phyloP scores from a whole-genome alignment of 768 basidiomycete species.

The Auricularia sp. region DNA sequence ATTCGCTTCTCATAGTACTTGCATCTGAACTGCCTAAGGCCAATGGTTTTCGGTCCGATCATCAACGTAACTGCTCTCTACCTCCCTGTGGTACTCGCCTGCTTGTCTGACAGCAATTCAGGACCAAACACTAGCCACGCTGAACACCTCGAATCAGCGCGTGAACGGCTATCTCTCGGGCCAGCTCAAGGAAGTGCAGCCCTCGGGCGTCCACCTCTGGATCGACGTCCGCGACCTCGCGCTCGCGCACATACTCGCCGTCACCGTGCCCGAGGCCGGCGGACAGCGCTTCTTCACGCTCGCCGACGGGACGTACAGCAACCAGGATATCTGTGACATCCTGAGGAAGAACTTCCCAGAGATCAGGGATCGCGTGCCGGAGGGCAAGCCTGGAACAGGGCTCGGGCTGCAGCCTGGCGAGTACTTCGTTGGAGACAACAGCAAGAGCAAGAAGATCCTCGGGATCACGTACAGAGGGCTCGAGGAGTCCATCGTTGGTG shows the following conservation, averaged over 20 bases:
- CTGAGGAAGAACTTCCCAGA: background rate
- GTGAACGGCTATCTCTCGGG: background rate
- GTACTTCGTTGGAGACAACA: background rate
- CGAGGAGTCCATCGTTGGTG: background rate
- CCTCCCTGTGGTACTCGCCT: background rate
- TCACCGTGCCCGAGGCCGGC: slow-evolving; percentile 41
- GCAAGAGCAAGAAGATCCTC: background rate
- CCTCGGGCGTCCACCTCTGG: slow-evolving; percentile 1
- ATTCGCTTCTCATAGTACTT: background rate
- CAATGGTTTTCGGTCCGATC: background rate
- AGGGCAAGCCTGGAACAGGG: background rate
- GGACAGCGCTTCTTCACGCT: slow-evolving; percentile 48
- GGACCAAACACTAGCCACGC: background rate
- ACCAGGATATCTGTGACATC: slow-evolving; percentile 1
- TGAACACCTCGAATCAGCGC: slow-evolving; percentile 1
- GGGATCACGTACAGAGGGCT: background rate
- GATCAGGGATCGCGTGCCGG: background rate
- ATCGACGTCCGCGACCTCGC: slow-evolving; percentile 33
- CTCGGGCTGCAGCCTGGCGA: background rate
- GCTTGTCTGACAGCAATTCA: background rate
- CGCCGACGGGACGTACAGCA: slow-evolving; percentile 10
- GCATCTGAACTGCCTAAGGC: background rate
- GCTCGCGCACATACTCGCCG: slow-evolving; percentile 39
- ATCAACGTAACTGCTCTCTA: background rate
- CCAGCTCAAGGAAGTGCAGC: background rate